A percentile compares a stretch with the other conserved stretches of the same genome.
Conservation (phyloP, 2,329 filamentous ascomycete species). For the Penicillium freii region DNA sequence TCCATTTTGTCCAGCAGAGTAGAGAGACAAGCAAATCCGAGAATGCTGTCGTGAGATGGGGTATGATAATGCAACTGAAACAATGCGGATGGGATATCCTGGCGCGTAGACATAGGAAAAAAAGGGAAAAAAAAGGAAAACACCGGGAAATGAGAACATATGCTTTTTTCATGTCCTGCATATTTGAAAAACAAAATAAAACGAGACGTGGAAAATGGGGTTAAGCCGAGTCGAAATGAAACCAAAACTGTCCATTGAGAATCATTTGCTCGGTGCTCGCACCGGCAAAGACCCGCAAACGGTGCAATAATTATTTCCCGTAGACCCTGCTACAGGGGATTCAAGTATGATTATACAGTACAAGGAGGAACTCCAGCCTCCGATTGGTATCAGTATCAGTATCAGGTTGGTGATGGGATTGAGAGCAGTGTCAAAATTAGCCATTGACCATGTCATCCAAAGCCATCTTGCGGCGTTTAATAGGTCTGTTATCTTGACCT, state of each 20-base stretch:
- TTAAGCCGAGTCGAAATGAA: background rate
- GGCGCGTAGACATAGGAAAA: background rate
- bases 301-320: conserved; percentile 13
- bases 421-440: conserved; percentile 12
- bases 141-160: conserved; percentile 2
- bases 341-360: conserved; percentile 23
- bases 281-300: background rate
- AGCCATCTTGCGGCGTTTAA: conserved; percentile 42
- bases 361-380: conserved; percentile 13
- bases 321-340: conserved; percentile 25
- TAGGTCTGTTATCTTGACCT: conserved; percentile 25
- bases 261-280: background rate
- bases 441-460: conserved; percentile 44
- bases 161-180: conserved; percentile 9
- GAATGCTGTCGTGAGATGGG: background rate
- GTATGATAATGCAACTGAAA: background rate
- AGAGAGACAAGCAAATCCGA: background rate
- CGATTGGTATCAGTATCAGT: background rate
- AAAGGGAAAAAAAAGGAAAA: background rate
- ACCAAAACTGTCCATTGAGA: background rate
- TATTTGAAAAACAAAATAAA: background rate
- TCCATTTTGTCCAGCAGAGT: background rate
- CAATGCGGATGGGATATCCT: conserved; percentile 8
- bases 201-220: background rate
- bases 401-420: background rate